Evolutionary conservation across 2,329 filamentous ascomycete genomes (phyloP), one percentile per base, ranked within the genome.

Genomic region (Aspergillus pseudoterreus): DNA sequence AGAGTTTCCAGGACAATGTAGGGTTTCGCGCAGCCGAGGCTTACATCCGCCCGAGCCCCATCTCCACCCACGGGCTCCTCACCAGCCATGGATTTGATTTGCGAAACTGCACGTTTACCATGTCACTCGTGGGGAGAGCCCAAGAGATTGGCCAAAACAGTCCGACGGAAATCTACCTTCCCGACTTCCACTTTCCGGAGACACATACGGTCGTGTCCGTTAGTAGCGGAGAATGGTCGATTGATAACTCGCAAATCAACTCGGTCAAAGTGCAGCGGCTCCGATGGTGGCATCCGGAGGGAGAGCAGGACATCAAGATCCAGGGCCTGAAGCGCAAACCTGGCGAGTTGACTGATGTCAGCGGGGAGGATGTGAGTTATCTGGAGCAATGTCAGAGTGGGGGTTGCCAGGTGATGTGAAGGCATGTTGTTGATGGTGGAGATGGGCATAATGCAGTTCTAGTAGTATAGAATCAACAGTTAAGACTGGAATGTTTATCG

Each of bases 21-120:
- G 92, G 94, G 1, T 90, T 87, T 63, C 87, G 94, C 35, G 94
- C 92, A 1, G 92, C 92, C 4, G 92, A 99, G 71, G 92, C 95
- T 0, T 97, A 90, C 63, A 84, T 97, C 32, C 86, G 94, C 2
- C 94, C 94, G 0, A 86, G 87, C 0, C 90, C 94, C 0, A 84
- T 92, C 22, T 78, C 79, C 4, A 88, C 88, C 0, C 85, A 85
- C 45, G 94, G 94, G 9, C 79, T 81, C 24, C 76, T 96, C 12
- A 67, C 81, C 2, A 78, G 81, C 9, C 88, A 89, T 63, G 87
- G 84, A 2, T 99, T 99, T 63, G 90, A 96, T 67, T 77, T 99
- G 48, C 82, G 82, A 44, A 87, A 80, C 53, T 92, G 88, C 67
- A 81, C 80, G 9, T 97, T 96, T 70, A 84, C 80, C 4, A 78